Conservation (phyloP, 306 rosid genomes). For the Myrica gale region DNA sequence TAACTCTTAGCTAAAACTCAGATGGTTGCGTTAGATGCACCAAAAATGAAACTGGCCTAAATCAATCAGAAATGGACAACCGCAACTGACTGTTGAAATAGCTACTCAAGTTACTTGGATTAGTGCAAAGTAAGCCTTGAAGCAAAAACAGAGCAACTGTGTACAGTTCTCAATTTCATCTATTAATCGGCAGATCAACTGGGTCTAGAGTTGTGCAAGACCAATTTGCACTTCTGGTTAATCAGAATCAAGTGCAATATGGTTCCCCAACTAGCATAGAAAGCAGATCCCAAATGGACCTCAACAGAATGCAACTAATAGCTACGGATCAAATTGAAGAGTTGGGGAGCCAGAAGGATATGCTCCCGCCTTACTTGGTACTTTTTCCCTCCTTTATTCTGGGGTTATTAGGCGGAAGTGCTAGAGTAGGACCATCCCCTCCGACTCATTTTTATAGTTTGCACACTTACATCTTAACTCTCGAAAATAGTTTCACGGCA, state of each 20-base stretch:
- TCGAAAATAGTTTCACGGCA: background rate
- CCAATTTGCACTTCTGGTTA: background rate
- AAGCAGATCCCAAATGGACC: background rate
- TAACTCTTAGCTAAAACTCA: background rate
- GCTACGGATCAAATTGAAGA: background rate
- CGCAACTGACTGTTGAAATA: background rate
- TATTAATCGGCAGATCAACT: background rate
- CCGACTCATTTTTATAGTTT: no score
- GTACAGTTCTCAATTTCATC: background rate
- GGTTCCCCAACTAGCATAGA: background rate
- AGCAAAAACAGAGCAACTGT: slow-evolving; percentile 1
- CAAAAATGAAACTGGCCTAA: background rate
- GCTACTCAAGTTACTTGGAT: background rate
- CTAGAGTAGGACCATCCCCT: no score
- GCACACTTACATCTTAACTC: background rate
- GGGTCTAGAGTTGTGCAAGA: background rate
- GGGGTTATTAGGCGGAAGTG: no score
- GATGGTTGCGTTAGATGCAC: background rate
- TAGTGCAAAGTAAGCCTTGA: background rate
- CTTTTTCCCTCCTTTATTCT: background rate
- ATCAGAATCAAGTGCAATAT: background rate
- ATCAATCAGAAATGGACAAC: background rate
- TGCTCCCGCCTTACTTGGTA: no score
- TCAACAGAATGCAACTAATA: background rate
- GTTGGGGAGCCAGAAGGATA: background rate